phyloP scores from a whole-genome alignment of 106 monocot genomes.

The Hemerocallis citrina region DNA sequence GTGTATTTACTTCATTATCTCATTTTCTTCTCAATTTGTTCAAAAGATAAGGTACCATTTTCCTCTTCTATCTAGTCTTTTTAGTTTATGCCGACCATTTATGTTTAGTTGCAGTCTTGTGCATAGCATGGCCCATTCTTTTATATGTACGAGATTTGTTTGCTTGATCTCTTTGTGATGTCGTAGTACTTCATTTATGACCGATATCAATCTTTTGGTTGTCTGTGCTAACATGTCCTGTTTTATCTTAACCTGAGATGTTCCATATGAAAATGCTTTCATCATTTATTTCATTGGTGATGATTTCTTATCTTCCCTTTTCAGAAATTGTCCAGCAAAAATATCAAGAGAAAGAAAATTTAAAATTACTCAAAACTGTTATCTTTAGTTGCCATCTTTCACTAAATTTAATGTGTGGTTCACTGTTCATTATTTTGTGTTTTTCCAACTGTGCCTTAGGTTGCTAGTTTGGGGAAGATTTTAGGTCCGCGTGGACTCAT shows the following conservation, averaged over 20 bases:
- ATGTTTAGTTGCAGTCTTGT: background rate
- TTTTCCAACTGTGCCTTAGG: slow-evolving; percentile 29
- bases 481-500: slow-evolving; percentile 96
- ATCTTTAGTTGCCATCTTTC: background rate
- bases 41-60: background rate
- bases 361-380: background rate
- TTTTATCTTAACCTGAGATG: background rate
- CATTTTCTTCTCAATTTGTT: background rate
- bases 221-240: background rate
- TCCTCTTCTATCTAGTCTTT: background rate
- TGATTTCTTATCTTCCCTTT: background rate
- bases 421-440: background rate
- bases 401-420: background rate
- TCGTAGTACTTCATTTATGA: background rate
- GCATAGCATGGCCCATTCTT: background rate
- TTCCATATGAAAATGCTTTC: background rate
- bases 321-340: background rate
- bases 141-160: background rate
- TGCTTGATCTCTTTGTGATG: background rate
- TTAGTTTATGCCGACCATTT: background rate
- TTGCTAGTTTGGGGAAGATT: slow-evolving; percentile 90
- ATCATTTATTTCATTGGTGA: background rate
- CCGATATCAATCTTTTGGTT: background rate
- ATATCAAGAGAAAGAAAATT: background rate
- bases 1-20: background rate